A percentile compares a stretch with the other conserved stretches of the same genome.
These are phyloP conservation scores for Tilletiopsis washingtonensis DNA, from an alignment of 1,284 basidiomycete species.

Conservation along the genomic window DNA sequence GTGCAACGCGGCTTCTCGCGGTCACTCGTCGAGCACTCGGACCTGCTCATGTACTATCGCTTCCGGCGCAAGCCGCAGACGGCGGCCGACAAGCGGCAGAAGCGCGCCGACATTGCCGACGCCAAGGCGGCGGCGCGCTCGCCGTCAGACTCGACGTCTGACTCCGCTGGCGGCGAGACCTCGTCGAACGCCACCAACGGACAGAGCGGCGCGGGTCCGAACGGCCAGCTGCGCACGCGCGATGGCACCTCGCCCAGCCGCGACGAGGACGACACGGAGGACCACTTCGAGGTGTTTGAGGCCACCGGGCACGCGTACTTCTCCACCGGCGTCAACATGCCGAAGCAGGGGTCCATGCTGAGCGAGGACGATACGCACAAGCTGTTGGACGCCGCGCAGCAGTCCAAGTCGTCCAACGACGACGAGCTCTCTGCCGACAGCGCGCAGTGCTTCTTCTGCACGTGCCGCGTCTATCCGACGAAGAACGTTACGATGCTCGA, in stretches of 20 bases:
- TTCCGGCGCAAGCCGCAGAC: slow-evolving; percentile 29
- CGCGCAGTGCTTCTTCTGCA: slow-evolving; percentile 37
- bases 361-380: not conserved
- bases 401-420: not conserved
- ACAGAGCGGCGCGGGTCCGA: not conserved
- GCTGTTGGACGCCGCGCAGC: not conserved
- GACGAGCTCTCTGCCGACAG: not conserved
- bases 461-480: slow-evolving; percentile 31
- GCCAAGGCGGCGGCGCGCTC: slow-evolving; percentile 12
- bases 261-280: slow-evolving; percentile 7
- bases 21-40: slow-evolving; percentile 17
- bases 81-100: slow-evolving; percentile 13
- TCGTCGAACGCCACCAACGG: not conserved
- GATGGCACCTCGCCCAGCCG: slow-evolving; percentile 6
- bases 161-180: slow-evolving; percentile 13
- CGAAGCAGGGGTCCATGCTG: not conserved
- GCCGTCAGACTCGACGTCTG: not conserved
- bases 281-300: slow-evolving; percentile 33
- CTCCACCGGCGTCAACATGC: slow-evolving; percentile 13
- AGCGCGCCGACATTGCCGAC: slow-evolving; percentile 10
- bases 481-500: slow-evolving; percentile 41
- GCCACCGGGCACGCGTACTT: slow-evolving; percentile 36
- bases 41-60: slow-evolving; percentile 34
- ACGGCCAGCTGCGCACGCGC: slow-evolving; percentile 6
- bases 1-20: slow-evolving; percentile 25